Evolutionary conservation across 495 filamentous ascomycete genomes (phyloP).

Genomic region (Letharia columbiana): DNA sequence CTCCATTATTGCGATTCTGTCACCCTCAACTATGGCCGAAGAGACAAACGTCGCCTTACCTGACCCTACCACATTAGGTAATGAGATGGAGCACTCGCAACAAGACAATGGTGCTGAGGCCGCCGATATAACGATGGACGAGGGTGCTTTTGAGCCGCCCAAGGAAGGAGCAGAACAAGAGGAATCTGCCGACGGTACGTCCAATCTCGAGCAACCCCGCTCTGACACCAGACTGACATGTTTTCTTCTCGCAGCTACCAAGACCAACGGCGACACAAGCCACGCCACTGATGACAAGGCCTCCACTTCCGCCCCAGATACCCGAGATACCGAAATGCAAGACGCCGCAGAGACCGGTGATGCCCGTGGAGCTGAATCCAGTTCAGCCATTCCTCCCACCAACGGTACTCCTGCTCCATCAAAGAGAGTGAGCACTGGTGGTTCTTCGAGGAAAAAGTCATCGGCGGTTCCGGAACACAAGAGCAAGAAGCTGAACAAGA

Average conservation of each 20-base stretch:
- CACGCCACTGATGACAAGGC: constrained; percentile 4
- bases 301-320: not conserved
- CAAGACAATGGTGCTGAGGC: constrained; percentile 8
- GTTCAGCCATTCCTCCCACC: constrained; percentile 21
- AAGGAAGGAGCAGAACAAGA: constrained; percentile 15
- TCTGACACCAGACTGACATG: not conserved
- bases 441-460: constrained; percentile 56
- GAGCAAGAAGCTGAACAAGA: constrained; percentile 73
- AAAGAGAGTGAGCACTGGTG: constrained; percentile 37
- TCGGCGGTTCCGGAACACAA: constrained; percentile 58
- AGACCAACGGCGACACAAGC: constrained; percentile 17
- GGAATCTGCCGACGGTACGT: constrained; percentile 7
- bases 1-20: not conserved
- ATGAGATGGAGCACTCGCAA: constrained; percentile 6
- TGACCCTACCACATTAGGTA: not conserved
- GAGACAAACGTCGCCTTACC: not conserved
- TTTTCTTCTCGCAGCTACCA: constrained; percentile 3
- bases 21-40: constrained; percentile 11
- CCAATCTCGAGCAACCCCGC: not conserved
- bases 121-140: not conserved
- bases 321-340: constrained; percentile 31
- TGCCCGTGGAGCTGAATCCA: constrained; percentile 23
- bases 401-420: constrained; percentile 41
- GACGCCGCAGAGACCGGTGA: constrained; percentile 22
- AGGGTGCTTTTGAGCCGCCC: not conserved